Conservation (phyloP, 768 basidiomycete genomes). For the Phanerochaete carnosa region DNA sequence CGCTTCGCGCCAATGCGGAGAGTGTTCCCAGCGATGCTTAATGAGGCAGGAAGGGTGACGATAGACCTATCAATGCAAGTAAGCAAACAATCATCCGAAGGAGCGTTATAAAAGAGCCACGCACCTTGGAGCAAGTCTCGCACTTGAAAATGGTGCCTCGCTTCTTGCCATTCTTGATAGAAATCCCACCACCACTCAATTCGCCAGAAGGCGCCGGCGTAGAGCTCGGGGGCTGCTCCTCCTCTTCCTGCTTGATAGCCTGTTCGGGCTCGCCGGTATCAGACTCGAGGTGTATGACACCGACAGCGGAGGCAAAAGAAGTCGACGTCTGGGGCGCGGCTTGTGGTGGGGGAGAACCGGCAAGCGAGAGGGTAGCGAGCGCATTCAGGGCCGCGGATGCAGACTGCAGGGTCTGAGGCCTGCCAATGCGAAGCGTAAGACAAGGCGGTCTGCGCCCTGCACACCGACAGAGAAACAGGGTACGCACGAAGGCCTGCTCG, state of each 20-base stretch:
- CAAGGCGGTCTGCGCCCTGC: conserved; percentile 8
- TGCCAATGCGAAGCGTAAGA: conserved; percentile 14
- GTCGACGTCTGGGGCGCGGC: conserved; percentile 19
- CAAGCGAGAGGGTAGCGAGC: conserved; percentile 39
- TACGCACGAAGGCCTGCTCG: conserved; percentile 69
- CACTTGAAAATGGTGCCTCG: conserved; percentile 86
- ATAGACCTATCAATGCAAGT: conserved; percentile 55
- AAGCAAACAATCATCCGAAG: background rate
- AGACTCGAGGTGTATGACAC: conserved; percentile 15
- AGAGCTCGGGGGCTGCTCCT: conserved; percentile 12
- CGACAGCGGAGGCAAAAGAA: conserved; percentile 18
- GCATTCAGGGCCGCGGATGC: conserved; percentile 35
- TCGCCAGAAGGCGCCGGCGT: conserved; percentile 17
- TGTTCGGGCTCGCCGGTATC: conserved; percentile 8
- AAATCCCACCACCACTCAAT: conserved; percentile 22
- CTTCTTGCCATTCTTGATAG: conserved; percentile 56
- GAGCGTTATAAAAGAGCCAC: conserved; percentile 13
- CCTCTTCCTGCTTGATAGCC: conserved; percentile 19
- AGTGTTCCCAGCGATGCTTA: conserved; percentile 98
- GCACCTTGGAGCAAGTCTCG: conserved; percentile 92
- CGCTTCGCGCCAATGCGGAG: conserved; percentile 93
- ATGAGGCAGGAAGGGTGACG: conserved; percentile 93
- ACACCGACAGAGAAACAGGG: conserved; percentile 1
- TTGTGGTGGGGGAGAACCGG: conserved; percentile 35
- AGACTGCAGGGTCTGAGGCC: conserved; percentile 34